Conservation (phyloP, 2,329 filamentous ascomycete species). For the Nemania serpens region DNA sequence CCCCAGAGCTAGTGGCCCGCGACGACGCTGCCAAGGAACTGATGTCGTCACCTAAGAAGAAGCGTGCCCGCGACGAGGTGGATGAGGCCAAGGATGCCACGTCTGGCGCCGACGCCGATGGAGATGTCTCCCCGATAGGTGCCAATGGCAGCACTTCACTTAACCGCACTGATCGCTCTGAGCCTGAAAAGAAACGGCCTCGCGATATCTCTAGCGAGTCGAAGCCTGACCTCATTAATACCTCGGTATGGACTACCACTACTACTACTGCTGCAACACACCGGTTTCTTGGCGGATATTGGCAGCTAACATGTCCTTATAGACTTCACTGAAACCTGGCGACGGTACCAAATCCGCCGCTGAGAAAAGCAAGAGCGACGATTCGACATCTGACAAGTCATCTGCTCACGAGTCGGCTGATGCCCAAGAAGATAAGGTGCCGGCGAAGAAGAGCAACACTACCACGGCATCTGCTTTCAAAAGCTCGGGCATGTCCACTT, state of each 20-base stretch:
- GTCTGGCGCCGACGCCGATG: constrained; percentile 40
- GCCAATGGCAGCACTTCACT: constrained; percentile 47
- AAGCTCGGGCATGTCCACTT: constrained; percentile 58
- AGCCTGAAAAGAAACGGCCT: constrained; percentile 69
- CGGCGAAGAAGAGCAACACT: constrained; percentile 40
- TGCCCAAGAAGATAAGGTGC: not conserved
- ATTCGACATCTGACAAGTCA: constrained; percentile 12
- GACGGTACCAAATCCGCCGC: constrained; percentile 6
- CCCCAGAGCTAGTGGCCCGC: constrained; percentile 32
- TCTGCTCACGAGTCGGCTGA: constrained; percentile 20
- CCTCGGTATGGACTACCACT: constrained; percentile 40
- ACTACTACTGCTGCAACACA: not conserved
- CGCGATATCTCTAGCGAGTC: constrained; percentile 55
- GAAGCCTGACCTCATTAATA: constrained; percentile 38
- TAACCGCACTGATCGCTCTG: constrained; percentile 56
- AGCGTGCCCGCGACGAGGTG: constrained; percentile 63
- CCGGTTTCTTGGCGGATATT: not conserved
- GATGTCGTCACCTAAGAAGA: constrained; percentile 68
- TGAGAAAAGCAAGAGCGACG: constrained; percentile 17
- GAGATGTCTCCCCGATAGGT: constrained; percentile 48
- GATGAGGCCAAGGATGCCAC: constrained; percentile 52
- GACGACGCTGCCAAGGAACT: constrained; percentile 53
- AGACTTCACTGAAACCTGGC: constrained; percentile 27
- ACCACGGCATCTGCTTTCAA: constrained; percentile 67
- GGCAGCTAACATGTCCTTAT: constrained; percentile 8